Evolutionary conservation across 1,284 basidiomycete genomes (phyloP).

Genomic region (Naganishia cerealis): DNA sequence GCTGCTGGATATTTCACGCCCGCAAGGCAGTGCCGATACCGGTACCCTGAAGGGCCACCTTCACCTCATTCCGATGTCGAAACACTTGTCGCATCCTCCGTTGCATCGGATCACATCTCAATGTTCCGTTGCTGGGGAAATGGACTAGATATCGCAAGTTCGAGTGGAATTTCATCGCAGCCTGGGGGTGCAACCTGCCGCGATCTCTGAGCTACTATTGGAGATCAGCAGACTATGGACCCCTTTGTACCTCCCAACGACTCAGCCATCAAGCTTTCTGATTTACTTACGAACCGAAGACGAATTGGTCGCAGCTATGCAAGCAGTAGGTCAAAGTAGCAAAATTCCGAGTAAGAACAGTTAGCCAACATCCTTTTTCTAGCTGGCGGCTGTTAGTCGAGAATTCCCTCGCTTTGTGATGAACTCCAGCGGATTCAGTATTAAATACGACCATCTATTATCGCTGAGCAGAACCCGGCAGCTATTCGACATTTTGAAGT

Average conservation of each 20-base stretch:
- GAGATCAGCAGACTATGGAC: background rate
- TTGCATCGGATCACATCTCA: background rate
- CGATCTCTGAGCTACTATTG: background rate
- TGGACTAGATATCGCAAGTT: background rate
- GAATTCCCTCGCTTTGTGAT: background rate
- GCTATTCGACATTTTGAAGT: background rate
- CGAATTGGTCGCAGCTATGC: background rate
- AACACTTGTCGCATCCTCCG: background rate
- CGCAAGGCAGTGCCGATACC: background rate
- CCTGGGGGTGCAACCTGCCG: background rate
- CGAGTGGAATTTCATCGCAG: background rate
- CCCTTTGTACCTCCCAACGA: background rate
- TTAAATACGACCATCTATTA: background rate
- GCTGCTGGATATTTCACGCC: background rate
- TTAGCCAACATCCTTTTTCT: background rate
- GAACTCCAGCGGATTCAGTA: background rate
- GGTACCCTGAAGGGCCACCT: background rate
- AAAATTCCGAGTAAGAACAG: background rate
- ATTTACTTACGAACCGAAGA: background rate
- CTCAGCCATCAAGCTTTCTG: background rate
- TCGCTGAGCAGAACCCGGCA: background rate
- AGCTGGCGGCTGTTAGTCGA: background rate
- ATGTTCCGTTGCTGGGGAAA: no score
- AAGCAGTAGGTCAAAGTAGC: background rate
- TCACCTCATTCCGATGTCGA: background rate